Evolutionary conservation across 2,329 filamentous ascomycete species (phyloP).

Genomic region (Aspergillus proliferans): DNA sequence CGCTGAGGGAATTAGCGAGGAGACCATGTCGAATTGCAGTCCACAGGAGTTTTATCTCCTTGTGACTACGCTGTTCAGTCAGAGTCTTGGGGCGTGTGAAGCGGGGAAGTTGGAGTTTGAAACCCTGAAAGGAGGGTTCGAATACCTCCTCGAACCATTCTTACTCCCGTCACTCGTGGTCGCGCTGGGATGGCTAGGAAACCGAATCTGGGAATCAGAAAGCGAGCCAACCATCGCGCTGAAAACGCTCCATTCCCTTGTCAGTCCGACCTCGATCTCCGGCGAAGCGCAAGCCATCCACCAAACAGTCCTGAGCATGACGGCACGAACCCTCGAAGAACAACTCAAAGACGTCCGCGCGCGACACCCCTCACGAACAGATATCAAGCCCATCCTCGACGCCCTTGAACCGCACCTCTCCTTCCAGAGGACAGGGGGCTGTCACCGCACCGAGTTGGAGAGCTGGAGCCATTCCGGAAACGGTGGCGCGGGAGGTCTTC

Average conservation of each 20-base stretch:
- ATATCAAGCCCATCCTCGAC: slow-evolving; percentile 49
- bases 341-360: slow-evolving; percentile 47
- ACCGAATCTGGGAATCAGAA: slow-evolving; percentile 48
- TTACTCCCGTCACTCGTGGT: slow-evolving; percentile 56
- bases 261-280: slow-evolving; percentile 52
- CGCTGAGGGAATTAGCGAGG: slow-evolving; percentile 58
- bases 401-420: slow-evolving; percentile 46
- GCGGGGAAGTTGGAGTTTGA: slow-evolving; percentile 51
- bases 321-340: slow-evolving; percentile 46
- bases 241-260: slow-evolving; percentile 51
- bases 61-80: slow-evolving; percentile 56
- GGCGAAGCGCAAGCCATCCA: slow-evolving; percentile 57
- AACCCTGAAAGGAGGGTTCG: slow-evolving; percentile 55
- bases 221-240: slow-evolving; percentile 48
- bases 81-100: slow-evolving; percentile 55
- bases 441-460: slow-evolving; percentile 45
- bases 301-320: slow-evolving; percentile 52
- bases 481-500: slow-evolving; percentile 34
- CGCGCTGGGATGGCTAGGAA: slow-evolving; percentile 54
- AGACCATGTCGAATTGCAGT: slow-evolving; percentile 58
- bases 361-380: slow-evolving; percentile 44
- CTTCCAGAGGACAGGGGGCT: slow-evolving; percentile 45
- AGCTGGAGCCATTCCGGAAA: slow-evolving; percentile 43
- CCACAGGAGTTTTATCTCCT: slow-evolving; percentile 60
- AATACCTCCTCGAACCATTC: slow-evolving; percentile 60